Evolutionary conservation across 257 asterid species (phyloP), one percentile per base, ranked within the genome.

Genomic region (Striga asiatica): DNA sequence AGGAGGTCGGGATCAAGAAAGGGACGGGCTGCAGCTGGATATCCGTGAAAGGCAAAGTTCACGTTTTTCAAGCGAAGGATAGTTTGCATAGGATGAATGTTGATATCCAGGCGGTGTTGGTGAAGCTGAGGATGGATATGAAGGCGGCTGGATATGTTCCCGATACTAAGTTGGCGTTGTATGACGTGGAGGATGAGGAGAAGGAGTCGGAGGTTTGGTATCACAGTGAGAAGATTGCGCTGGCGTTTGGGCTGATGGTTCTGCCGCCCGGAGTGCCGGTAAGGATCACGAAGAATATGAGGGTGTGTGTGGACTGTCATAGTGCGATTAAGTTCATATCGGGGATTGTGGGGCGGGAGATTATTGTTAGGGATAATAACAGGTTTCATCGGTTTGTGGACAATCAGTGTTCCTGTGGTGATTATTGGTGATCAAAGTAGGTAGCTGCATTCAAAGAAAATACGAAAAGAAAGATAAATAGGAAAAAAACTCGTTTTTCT

Each of bases 221-320:
- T 65, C 97, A 88, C 14, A 84, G 95, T 56, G 97, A 88, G 76
- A 88, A 88, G 71, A 77, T 88, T 62, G 95, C 95, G 1, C 83
- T 84, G 37, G 95, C 97, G 5, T 88, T 80, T 64, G 97, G 94
- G 55, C 86, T 88, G 27, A 54, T 84, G 59, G 77, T 81, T 1
- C 76, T 88, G 48, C 94, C 97, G 31, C 74, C 75, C 39, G 84
- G 77, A 10, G 71, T 80, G 20, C 95, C 95, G 3, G 74, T 85
- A 68, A 72, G 95, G 70, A 85, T 89, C 62, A 89, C 82, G 1
- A 89, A 85, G 71, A 89, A 88, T 51, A 76, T 88, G 17, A 75
- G 97, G 66, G 81, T 89, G 8, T 89, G 97, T 69, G 89, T 83
- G 62, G 97, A 89, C 61, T 88, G 94, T 58, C 97, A 89, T 60